These are phyloP conservation scores for Dryas octopetala DNA, from an alignment of 306 rosid species.

Conservation along the genomic window DNA sequence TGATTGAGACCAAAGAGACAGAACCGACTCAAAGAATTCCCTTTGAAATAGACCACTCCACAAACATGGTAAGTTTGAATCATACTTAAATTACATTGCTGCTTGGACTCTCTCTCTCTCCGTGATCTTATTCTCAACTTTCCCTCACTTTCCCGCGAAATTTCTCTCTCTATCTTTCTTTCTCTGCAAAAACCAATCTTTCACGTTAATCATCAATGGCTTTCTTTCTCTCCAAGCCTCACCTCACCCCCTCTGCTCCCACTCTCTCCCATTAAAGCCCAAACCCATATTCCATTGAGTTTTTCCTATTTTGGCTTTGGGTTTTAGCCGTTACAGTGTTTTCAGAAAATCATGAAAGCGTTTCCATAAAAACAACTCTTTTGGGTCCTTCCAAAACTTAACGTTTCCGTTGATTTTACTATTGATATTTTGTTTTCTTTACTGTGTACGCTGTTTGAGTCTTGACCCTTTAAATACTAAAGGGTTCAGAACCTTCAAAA, in stretches of 20 bases:
- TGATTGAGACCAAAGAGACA: too few relatives aligned
- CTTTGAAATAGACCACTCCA: too few relatives aligned
- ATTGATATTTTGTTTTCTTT: background rate
- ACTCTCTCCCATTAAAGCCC: background rate
- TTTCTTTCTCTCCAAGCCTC: background rate
- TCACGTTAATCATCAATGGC: conserved; percentile 11
- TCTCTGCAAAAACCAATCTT: background rate
- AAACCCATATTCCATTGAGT: background rate
- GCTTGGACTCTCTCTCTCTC: background rate
- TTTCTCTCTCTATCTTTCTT: background rate
- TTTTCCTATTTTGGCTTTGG: background rate
- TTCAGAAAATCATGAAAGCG: background rate
- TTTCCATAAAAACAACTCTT: conserved; percentile 10
- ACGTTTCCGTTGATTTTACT: conserved; percentile 27
- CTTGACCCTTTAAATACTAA: background rate
- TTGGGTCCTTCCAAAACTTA: conserved; percentile 12
- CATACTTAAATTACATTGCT: too few relatives aligned
- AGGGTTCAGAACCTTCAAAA: background rate
- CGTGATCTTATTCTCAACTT: background rate
- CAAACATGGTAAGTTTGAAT: too few relatives aligned
- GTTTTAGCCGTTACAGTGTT: conserved; percentile 25
- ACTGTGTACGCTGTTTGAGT: background rate
- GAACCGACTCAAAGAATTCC: too few relatives aligned
- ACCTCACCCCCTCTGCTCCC: background rate
- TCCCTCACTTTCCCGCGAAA: conserved; percentile 23